A percentile compares a stretch with the other conserved stretches of the same genome.
These are phyloP conservation scores for Trifolium pratense DNA, from an alignment of 306 rosid genomes.

Conservation along the genomic window DNA sequence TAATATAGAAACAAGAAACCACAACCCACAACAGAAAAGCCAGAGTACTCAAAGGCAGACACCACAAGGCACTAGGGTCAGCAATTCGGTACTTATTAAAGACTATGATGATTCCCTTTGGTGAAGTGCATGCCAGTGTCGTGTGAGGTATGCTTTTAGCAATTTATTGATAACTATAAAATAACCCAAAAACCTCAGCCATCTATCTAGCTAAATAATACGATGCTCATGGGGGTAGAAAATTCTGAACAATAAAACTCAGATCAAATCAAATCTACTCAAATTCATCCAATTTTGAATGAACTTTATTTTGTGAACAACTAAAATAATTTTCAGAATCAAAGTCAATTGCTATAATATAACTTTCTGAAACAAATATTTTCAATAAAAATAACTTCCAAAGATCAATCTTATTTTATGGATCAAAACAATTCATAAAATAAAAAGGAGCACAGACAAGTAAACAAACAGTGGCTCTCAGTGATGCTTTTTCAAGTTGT, in stretches of 20 bases:
- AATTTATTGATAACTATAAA: constrained; percentile 4
- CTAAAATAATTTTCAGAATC: neutral
- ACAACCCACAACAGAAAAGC: neutral
- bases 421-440: constrained; percentile 5
- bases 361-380: constrained; percentile 11
- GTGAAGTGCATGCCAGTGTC: neutral
- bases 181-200: neutral
- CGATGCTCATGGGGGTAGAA: constrained; percentile 3
- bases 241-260: neutral
- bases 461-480: constrained; percentile 1
- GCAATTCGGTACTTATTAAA: neutral
- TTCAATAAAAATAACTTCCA: neutral
- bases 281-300: neutral
- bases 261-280: constrained; percentile 3
- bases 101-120: neutral
- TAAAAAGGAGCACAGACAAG: neutral
- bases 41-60: neutral
- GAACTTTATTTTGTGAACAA: neutral
- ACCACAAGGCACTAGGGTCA: neutral
- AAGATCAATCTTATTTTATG: neutral
- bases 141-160: constrained; percentile 8
- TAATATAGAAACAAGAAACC: constrained; percentile 15
- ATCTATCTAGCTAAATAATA: neutral
- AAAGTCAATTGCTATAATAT: neutral
- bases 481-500: constrained; percentile 16